phyloP scores from a whole-genome alignment of 306 rosid species.

The Dicorynia guianensis region DNA sequence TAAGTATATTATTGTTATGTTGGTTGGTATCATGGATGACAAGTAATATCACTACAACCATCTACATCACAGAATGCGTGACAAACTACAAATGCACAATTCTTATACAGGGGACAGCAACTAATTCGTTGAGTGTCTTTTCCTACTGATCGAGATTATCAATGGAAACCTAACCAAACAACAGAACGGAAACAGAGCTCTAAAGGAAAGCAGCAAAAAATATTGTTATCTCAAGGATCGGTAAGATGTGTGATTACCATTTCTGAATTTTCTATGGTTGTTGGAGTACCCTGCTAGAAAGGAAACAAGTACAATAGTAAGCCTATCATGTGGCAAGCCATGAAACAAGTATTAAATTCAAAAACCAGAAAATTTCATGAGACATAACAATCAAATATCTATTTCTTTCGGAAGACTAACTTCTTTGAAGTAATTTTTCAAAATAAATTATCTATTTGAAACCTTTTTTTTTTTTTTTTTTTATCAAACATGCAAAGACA shows the following conservation, averaged over 20 bases:
- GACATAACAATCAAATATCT: neutral
- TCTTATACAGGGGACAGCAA: neutral
- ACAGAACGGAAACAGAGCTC: neutral
- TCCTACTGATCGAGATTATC: too few species aligned
- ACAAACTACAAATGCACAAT: neutral
- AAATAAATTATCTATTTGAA: too few species aligned
- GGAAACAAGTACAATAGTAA: constrained; percentile 27
- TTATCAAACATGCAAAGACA: neutral
- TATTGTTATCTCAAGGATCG: neutral
- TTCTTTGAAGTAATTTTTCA: neutral
- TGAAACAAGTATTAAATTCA: neutral
- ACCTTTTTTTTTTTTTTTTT: neutral
- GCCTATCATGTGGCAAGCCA: constrained; percentile 16
- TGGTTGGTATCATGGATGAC: neutral
- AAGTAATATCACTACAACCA: neutral
- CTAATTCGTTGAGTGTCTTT: too few species aligned
- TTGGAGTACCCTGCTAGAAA: constrained; percentile 19
- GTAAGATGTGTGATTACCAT: neutral
- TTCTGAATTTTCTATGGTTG: constrained; percentile 24
- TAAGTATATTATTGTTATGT: neutral
- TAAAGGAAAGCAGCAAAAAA: neutral
- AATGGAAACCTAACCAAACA: too few species aligned
- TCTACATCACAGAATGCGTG: neutral
- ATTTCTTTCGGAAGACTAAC: neutral
- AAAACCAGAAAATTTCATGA: neutral